These are phyloP conservation scores for Psidium guajava DNA, from an alignment of 345 rosid genomes.

Conservation along the genomic window DNA sequence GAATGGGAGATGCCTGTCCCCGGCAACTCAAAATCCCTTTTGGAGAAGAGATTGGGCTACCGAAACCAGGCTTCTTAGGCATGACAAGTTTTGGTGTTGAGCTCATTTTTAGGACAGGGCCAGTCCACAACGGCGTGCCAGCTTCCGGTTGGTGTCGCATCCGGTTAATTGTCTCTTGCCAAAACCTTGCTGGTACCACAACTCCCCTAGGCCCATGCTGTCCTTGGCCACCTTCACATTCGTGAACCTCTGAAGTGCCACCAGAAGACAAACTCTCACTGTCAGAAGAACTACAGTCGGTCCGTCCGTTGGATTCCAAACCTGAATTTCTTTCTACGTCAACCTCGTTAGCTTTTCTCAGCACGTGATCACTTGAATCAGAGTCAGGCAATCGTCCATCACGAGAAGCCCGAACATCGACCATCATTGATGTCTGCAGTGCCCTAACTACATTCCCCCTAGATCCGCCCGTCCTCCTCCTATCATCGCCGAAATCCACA, in stretches of 20 bases:
- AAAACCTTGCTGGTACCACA: conserved; percentile 39
- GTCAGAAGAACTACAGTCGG: conserved; percentile 48
- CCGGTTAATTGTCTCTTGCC: conserved; percentile 39
- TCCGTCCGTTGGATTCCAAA: conserved; percentile 18
- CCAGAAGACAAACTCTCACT: conserved; percentile 83
- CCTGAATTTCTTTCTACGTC: neutral
- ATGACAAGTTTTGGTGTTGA: conserved; percentile 22
- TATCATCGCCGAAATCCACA: conserved; percentile 42
- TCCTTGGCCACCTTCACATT: conserved; percentile 10
- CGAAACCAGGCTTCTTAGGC: conserved; percentile 34
- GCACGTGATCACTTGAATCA: conserved; percentile 29
- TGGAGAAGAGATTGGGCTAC: conserved; percentile 47
- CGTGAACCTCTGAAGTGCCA: conserved; percentile 38
- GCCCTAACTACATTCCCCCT: conserved; percentile 45
- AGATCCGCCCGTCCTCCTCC: conserved; percentile 41
- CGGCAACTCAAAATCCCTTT: conserved; percentile 35
- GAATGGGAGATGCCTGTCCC: conserved; percentile 46
- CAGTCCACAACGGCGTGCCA: conserved; percentile 24
- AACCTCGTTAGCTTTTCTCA: conserved; percentile 14
- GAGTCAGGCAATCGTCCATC: conserved; percentile 38
- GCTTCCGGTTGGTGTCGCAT: conserved; percentile 36
- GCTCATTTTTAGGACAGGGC: conserved; percentile 18
- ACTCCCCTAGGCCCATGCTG: conserved; percentile 24
- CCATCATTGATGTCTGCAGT: conserved; percentile 43
- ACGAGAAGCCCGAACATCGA: conserved; percentile 37